Evolutionary conservation across 1,284 basidiomycete genomes (phyloP), one percentile per base, ranked within the genome.

Genomic region (Trametes pubescens): DNA sequence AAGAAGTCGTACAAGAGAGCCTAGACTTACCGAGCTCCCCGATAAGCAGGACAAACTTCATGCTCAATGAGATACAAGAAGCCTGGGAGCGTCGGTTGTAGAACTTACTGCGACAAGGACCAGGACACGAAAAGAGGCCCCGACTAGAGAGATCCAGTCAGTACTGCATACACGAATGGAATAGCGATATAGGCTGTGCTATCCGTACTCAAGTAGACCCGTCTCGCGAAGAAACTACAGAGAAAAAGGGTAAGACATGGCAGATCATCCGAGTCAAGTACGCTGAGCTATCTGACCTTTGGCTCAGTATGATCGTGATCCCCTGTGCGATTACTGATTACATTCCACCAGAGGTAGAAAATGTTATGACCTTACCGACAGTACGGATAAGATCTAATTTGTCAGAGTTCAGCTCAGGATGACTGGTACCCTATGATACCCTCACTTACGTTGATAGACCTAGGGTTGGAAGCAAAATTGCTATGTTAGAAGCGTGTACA

Each of bases 361-460:
- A 14, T 38, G 22, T 16, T 4, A 5, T 21, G 11, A 10, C 1
- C 38, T 14, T 9, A 54, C 53, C 40, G 53, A 55, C 1, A 44
- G 2, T 5, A 10, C 38, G 4, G 40, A 46, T 22, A 46, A 11
- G 21, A 46, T 10, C 53, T 55, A 18, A 16, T 22, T 14, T 4
- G 0, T 16, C 11, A 26, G 8, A 11, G 51, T 22, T 52, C 10
- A 52, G n/a, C 26, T 2, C 4, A 4, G 18, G 16, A 21, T 38
- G 8, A 32, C 8, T n/a, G n/a, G 35, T 21, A 22, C 8, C 11
- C 26, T 10, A 51, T 24, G 14, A 21, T 16, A 32, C 7, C n/a
- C 21, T n/a, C 22, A 34, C 53, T 55, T 10, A 55, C 53, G 16
- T 55, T 55, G 16, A 55, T 44, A 11, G 53, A 55, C 53, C 53